Evolutionary conservation across 495 filamentous ascomycete species (phyloP), one percentile per base, ranked within the genome.

Genomic region (Trichocladium antarcticum): DNA sequence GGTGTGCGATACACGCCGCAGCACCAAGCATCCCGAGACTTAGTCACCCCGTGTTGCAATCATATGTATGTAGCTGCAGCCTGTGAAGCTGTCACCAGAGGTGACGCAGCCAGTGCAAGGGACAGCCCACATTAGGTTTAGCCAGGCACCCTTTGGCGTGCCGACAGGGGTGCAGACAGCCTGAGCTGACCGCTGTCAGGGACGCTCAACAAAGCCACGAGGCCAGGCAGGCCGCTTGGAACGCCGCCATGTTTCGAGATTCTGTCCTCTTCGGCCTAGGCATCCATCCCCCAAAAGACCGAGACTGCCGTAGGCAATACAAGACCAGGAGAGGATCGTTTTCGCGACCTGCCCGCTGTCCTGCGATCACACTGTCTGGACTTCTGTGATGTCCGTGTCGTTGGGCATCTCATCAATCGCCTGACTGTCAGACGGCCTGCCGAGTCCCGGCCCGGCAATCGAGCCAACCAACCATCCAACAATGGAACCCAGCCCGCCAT

Each of bases 141-240:
- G 47, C 47, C 47, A 50, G 47, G 47, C 47, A 50, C 47, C 34
- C 10, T 50, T 38, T 5, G 10, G 9, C 15, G 39, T 10, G 12
- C 24, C 40, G 20, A 38, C 47, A 37, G 16, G 47, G 47, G 47
- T 20, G n/a, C 9, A 21, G 16, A 31, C 2, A n/a, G 22, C 31
- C 40, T 37, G 22, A 44, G 38, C 38, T 24, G 38, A 41, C 21
- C 9, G 16, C 17, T 4, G 21, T 10, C 20, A 41, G 38, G n/a
- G 31, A 27, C 31, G 5, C 5, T 10, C 31, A 10, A 10, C 2
- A 10, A 32, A 32, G 31, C 31, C 31, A 32, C 31, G 10, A 32
- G 36, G 24, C 45, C 45, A 32, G 15, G n/a, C 10, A 22, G 27
- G 44, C 44, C 44, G 38, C 14, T 20, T 41, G 37, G 46, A 49